Base-by-base conservation (phyloP, 164 flowering plant genomes). In the Vitis rotundifolia region DNA sequence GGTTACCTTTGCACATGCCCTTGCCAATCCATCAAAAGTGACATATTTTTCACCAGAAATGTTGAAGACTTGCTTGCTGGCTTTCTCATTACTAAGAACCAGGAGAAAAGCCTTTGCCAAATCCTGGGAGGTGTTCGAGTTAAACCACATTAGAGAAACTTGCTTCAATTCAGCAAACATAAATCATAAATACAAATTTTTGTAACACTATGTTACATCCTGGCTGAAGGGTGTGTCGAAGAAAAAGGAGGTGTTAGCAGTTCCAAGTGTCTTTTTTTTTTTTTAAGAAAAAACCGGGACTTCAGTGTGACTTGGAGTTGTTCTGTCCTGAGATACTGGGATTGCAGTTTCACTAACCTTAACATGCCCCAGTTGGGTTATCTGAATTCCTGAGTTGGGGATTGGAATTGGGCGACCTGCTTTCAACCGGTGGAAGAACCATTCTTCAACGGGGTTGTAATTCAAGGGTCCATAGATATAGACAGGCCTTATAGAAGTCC, bases 401-500 rank as follows among this genome's bases (percentile, higher is more conserved):
- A 95, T 70, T 10, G 99, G 99, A 72, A 95, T 91, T 2, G 99
- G 99, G 52, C 99, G 98, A 58, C 98, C 99, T 1, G 93, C 98
- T 89, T 91, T 95, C 76, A 95, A 68, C 26, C 99, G 80, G 83
- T 95, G 99, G 79, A 95, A 95, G 84, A 95, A 93, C 98, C 99
- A 95, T 59, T 95, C 98, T 79, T 95, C 99, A 51, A 95, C 96
- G 19, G 99, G 99, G 80, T 95, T 91, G 84, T 95, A 95, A 80
- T 93, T 95, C 81, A 95, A 76, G 44, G 98, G 99, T 1, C 99
- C 98, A 70, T 95, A 95, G 29, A 95, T 93, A 73, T 91, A 95
- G 56, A 95, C 99, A 16, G 99, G 99, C 75, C 99, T 89, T 9
- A 95, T 49, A 15, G 99, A 93, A 69, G 99, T 95, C 88, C 88